phyloP scores from a whole-genome alignment of 176 grass and related monocot species.

The Triticum aestivum region DNA sequence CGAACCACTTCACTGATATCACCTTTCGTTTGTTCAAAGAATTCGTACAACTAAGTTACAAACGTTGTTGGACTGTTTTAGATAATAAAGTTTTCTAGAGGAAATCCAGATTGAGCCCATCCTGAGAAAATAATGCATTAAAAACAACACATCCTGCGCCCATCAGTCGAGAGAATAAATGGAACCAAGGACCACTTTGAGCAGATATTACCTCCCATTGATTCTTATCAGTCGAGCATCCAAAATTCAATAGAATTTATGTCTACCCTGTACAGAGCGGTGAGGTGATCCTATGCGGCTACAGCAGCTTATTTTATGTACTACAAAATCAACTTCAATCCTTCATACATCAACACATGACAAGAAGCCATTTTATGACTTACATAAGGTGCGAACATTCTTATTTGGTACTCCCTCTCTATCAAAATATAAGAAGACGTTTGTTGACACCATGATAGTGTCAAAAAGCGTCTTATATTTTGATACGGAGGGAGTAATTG shows the following conservation, averaged over 20 bases:
- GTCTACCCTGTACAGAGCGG: slow-evolving; percentile 24
- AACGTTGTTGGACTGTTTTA: neutral
- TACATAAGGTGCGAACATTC: neutral
- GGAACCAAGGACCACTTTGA: slow-evolving; percentile 45
- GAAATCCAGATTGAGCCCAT: slow-evolving; percentile 30
- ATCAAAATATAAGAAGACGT: no score
- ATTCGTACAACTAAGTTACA: neutral
- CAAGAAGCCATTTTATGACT: neutral
- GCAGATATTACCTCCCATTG: slow-evolving; percentile 30
- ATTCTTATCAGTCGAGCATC: slow-evolving; percentile 15
- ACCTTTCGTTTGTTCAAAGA: neutral
- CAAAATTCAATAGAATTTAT: slow-evolving; percentile 41
- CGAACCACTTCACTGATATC: neutral
- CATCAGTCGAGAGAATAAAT: slow-evolving; percentile 45
- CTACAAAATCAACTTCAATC: slow-evolving; percentile 16
- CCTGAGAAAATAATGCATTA: slow-evolving; percentile 36
- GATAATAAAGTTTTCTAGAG: slow-evolving; percentile 5
- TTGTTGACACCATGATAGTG: no score
- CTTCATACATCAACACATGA: neutral
- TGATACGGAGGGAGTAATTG: neutral
- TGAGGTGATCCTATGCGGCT: slow-evolving; percentile 1
- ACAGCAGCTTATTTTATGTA: slow-evolving; percentile 16
- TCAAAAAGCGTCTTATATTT: no score
- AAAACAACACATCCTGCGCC: slow-evolving; percentile 31
- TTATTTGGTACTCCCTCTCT: neutral